Conservation (phyloP, 768 basidiomycete genomes). For the Amanita molliuscula region DNA sequence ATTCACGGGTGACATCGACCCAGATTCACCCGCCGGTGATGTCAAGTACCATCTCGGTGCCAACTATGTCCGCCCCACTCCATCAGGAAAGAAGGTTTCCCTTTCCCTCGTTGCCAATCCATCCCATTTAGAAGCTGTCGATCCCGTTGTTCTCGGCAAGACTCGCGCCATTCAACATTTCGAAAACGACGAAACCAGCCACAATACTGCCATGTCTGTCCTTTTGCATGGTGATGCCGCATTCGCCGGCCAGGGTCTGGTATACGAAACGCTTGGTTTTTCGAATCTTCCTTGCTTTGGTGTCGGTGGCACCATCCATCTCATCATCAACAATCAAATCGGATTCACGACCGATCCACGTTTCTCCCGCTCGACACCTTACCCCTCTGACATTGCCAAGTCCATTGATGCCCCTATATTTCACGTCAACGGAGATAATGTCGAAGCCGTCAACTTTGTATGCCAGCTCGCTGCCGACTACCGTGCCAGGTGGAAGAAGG, state of each 20-base stretch:
- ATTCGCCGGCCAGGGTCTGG: conserved; percentile 95
- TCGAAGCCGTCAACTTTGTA: conserved; percentile 97
- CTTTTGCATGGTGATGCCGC: conserved; percentile 97
- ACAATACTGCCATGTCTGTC: conserved; percentile 87
- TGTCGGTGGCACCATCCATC: conserved; percentile 95
- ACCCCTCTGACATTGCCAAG: conserved; percentile 97
- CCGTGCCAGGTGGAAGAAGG: conserved; percentile 97
- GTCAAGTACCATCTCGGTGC: conserved; percentile 99
- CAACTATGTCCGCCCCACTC: conserved; percentile 97
- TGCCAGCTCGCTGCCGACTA: conserved; percentile 98
- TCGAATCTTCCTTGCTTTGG: conserved; percentile 92
- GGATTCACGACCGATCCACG: conserved; percentile 99
- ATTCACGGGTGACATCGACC: conserved; percentile 69
- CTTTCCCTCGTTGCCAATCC: conserved; percentile 98
- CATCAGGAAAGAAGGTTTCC: conserved; percentile 94
- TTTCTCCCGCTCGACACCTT: conserved; percentile 94
- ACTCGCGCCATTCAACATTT: conserved; percentile 96
- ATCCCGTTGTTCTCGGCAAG: conserved; percentile 98
- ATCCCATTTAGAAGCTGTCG: conserved; percentile 94
- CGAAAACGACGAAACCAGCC: conserved; percentile 73
- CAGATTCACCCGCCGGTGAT: conserved; percentile 84
- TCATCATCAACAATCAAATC: conserved; percentile 99
- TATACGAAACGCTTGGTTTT: conserved; percentile 99
- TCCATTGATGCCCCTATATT: conserved; percentile 97
- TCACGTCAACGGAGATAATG: conserved; percentile 99